Evolutionary conservation across 805 yeast genomes (phyloP).

Genomic region (Saccharomycopsis lassenensis): DNA sequence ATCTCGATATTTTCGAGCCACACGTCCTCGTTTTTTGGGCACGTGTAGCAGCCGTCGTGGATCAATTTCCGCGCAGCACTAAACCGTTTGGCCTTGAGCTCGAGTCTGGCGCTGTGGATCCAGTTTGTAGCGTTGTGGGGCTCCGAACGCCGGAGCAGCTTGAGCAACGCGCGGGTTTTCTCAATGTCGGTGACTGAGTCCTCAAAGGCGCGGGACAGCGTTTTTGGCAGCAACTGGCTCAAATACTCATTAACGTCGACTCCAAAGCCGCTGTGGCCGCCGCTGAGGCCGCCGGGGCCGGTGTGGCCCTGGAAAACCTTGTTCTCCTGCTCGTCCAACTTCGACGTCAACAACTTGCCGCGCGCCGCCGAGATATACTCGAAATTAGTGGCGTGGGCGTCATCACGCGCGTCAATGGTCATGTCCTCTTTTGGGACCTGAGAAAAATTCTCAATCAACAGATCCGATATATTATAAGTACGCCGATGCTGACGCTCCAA

Average conservation of each 20-base stretch:
- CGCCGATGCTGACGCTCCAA: conserved; percentile 53
- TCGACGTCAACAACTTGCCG: conserved; percentile 45
- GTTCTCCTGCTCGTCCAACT: conserved; percentile 32
- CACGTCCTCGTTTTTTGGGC: conserved; percentile 57
- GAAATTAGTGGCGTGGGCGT: conserved; percentile 30
- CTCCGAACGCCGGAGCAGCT: conserved; percentile 59
- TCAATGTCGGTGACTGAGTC: conserved; percentile 39
- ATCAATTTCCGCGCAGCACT: conserved; percentile 49
- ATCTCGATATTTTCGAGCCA: conserved; percentile 78
- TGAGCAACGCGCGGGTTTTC: conserved; percentile 47
- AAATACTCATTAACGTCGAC: conserved; percentile 33
- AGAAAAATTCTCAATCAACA: conserved; percentile 28
- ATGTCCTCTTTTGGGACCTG: conserved; percentile 9
- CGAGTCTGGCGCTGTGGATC: conserved; percentile 79
- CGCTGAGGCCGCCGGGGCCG: too few relatives aligned
- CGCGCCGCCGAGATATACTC: conserved; percentile 51
- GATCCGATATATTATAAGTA: conserved; percentile 76
- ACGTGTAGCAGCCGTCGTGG: conserved; percentile 60
- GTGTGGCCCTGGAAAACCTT: too few relatives aligned
- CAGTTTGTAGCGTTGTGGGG: conserved; percentile 70
- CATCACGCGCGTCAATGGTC: conserved; percentile 1
- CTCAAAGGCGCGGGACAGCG: too few relatives aligned
- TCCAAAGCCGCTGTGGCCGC: too few relatives aligned
- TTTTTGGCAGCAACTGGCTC: conserved; percentile 27
- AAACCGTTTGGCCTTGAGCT: conserved; percentile 49